Evolutionary conservation across 2,329 filamentous ascomycete species (phyloP), one percentile per base, ranked within the genome.

Genomic region (Emmonsiellopsis sp.): DNA sequence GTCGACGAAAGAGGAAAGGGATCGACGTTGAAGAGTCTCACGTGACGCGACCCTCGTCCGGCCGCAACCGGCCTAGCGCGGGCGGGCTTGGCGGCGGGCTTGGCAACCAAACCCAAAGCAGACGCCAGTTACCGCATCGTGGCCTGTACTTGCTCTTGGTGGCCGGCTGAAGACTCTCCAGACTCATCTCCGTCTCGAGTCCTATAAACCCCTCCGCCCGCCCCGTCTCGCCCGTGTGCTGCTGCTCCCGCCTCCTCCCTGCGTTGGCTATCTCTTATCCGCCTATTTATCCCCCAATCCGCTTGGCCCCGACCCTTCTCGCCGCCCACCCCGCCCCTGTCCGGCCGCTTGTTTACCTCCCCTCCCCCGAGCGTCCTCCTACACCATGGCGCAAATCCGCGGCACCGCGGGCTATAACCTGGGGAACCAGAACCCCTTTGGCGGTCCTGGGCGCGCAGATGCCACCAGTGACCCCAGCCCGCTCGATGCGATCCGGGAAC

Each of bases 401-500:
- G 83, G 83, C 69, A 84, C 82, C 59, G 85, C 87, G 65, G 86
- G 87, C 71, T 94, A 94, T 75, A 88, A 91, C 74, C 81, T 93
- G 69, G 85, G 85, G 65, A 81, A 84, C 69, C 82, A 84, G 65
- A 84, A 83, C 66, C 82, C 84, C 59, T 91, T 89, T 64, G 84
- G 81, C 58, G 81, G 79, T 47, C 77, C 77, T 55, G 78, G 75
- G 63, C 76, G 74, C 60, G 74, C 70, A 61, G 80, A 86, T 61
- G 81, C 78, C 55, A 81, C 77, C 54, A 81, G 79, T 67, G 85
- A 90, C 63, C 81, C 85, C 48, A 88, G 83, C 70, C 84, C 86
- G 54, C 82, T 98, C 62, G 93, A 96, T 71, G 81, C 88, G 64
- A 89, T 98, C 68, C 82, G 93, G 59, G 83, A 90, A 71, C 91